Evolutionary conservation across 352 stramenopile genomes (phyloP), one percentile per base, ranked within the genome.

Genomic region (Peronospora belbahrii): DNA sequence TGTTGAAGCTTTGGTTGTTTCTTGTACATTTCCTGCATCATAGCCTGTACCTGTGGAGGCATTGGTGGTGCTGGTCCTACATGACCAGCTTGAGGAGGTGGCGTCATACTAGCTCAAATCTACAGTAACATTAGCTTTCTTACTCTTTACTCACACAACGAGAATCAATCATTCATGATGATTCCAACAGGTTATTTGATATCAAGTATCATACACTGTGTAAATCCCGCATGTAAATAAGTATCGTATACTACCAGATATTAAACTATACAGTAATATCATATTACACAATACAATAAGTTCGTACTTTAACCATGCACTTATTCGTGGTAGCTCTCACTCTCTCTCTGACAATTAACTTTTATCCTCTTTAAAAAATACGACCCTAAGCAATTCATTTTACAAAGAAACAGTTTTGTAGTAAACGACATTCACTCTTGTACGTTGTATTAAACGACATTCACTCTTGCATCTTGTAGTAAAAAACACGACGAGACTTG

Each of bases 1-100:
- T n/a, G 46, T 52, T 65, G 50, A 32, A 73, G 56, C 44, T 70
- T 71, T 11, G 67, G 67, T 34, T 74, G 57, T 1, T 39, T 53
- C 28, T 67, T n/a, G 15, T 69, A 57, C 68, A 83, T 67, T 48
- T 83, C 70, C 1, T 46, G 55, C 65, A 83, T 76, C 66, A 83
- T 78, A 6, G 35, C 37, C 28, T 78, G 73, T 1, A 84, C 36
- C 11, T 84, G 63, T 15, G 62, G 66, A 10, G 72, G 70, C 17
- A 87, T 60, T 6, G 36, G 54, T 18, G 56, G 50, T 9, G 48
- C 40, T 17, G 42, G 2, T 24, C 52, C 2, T 35, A 15, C 6
- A 18, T 9, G 30, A 18, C 30, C 28, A 30, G 36, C 34, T 11
- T 14, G 14, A 38, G 52, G 52, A 3, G 59, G 59, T 2, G 63